A percentile compares a stretch with the other conserved stretches of the same genome.
These are phyloP conservation scores for Scheffersomyces cryptocercus DNA, from an alignment of 1,139 yeast species.

Conservation along the genomic window DNA sequence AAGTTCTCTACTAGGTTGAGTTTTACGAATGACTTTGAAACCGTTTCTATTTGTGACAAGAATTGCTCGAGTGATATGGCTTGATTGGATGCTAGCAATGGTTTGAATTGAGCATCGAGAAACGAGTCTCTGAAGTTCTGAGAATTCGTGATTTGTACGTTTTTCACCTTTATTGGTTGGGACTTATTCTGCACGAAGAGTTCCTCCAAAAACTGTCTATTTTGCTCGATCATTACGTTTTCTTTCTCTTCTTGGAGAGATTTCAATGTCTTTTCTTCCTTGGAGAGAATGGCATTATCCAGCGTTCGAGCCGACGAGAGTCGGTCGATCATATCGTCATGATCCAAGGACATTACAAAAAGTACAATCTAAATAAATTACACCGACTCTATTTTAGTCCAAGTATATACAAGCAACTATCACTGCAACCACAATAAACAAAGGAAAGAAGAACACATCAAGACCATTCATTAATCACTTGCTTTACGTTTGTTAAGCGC, in stretches of 20 bases:
- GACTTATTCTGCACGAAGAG: constrained; percentile 43
- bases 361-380: no score
- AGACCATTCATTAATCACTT: no score
- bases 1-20: constrained; percentile 50
- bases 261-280: constrained; percentile 32
- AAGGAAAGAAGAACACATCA: not conserved
- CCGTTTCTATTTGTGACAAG: constrained; percentile 40
- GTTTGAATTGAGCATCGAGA: constrained; percentile 53
- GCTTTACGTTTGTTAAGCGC: no score
- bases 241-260: constrained; percentile 32
- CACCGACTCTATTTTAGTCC: no score
- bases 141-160: constrained; percentile 58
- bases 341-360: constrained; percentile 22
- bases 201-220: constrained; percentile 38
- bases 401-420: not conserved
- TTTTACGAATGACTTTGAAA: constrained; percentile 41
- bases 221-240: constrained; percentile 39
- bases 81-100: constrained; percentile 38
- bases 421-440: not conserved
- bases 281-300: constrained; percentile 8
- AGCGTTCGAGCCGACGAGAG: constrained; percentile 16
- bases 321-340: constrained; percentile 30
- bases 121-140: constrained; percentile 53
- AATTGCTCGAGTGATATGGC: constrained; percentile 37
- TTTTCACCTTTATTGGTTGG: constrained; percentile 45